These are phyloP conservation scores for Auricularia sp. DNA, from an alignment of 768 basidiomycete genomes.

Conservation along the genomic window DNA sequence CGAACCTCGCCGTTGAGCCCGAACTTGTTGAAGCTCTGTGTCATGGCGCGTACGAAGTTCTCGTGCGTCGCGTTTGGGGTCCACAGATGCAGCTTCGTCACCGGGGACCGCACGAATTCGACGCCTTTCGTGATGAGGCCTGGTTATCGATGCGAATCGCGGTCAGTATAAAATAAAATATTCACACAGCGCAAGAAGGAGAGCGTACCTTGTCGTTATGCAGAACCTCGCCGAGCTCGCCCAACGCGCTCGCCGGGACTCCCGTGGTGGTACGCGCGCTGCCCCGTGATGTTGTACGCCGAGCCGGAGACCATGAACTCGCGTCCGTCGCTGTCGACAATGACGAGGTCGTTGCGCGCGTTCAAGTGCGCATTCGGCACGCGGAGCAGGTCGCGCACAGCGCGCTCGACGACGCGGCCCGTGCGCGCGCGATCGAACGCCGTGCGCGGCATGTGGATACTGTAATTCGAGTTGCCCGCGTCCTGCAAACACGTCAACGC, in stretches of 20 bases:
- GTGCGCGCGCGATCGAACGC: conserved; percentile 77
- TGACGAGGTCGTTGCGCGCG: conserved; percentile 84
- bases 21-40: conserved; percentile 60
- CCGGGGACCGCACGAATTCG: conserved; percentile 85
- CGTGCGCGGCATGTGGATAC: conserved; percentile 75
- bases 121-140: conserved; percentile 82
- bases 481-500: too few relatives aligned
- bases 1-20: conserved; percentile 25
- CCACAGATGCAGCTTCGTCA: conserved; percentile 65
- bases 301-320: conserved; percentile 88
- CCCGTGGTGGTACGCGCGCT: conserved; percentile 92
- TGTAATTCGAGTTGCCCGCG: conserved; percentile 96
- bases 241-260: conserved; percentile 78
- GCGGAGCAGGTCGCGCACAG: conserved; percentile 57
- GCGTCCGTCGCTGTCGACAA: conserved; percentile 33
- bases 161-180: background rate
- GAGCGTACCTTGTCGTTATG: conserved; percentile 48
- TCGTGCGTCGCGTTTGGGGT: conserved; percentile 49
- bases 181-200: background rate
- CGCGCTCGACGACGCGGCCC: conserved; percentile 64
- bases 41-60: conserved; percentile 57
- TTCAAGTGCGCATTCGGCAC: conserved; percentile 65
- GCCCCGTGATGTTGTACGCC: conserved; percentile 89
- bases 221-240: conserved; percentile 62
- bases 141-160: conserved; percentile 33